These are phyloP conservation scores for Mycotypha africana DNA, from an alignment of 371 early-diverging fungal genomes.

Conservation along the genomic window DNA sequence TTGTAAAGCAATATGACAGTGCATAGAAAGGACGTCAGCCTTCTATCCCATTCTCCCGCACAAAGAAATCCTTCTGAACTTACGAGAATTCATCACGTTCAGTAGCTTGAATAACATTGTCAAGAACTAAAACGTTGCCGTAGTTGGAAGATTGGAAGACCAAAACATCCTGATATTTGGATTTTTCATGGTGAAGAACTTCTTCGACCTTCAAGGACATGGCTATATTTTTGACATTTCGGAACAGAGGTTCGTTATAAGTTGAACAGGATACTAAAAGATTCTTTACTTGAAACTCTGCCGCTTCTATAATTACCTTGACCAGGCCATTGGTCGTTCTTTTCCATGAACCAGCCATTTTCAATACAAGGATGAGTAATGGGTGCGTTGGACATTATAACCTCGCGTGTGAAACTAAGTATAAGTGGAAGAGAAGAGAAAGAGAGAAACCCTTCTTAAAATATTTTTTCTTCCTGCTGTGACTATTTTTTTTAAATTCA, in stretches of 20 bases:
- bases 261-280: too few species aligned
- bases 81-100: conserved; percentile 97
- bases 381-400: conserved; percentile 43
- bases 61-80: conserved; percentile 17
- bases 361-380: conserved; percentile 85
- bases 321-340: conserved; percentile 93
- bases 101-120: conserved; percentile 95
- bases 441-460: conserved; percentile 2
- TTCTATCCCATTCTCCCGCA: too few species aligned
- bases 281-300: too few species aligned
- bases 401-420: too few species aligned
- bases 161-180: conserved; percentile 94
- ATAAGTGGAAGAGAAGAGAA: conserved; percentile 3
- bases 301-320: too few species aligned
- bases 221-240: conserved; percentile 62
- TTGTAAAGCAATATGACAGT: not conserved
- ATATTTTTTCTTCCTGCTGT: not conserved
- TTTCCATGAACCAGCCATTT: conserved; percentile 96
- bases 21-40: too few species aligned
- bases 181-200: conserved; percentile 90
- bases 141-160: conserved; percentile 91
- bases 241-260: too few species aligned
- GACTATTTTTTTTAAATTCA: not conserved
- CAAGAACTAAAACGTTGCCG: conserved; percentile 94
- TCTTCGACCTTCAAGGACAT: conserved; percentile 92